Evolutionary conservation across 2,329 filamentous ascomycete genomes (phyloP), one percentile per base, ranked within the genome.

Genomic region (Rhexocercosporidium sp.): DNA sequence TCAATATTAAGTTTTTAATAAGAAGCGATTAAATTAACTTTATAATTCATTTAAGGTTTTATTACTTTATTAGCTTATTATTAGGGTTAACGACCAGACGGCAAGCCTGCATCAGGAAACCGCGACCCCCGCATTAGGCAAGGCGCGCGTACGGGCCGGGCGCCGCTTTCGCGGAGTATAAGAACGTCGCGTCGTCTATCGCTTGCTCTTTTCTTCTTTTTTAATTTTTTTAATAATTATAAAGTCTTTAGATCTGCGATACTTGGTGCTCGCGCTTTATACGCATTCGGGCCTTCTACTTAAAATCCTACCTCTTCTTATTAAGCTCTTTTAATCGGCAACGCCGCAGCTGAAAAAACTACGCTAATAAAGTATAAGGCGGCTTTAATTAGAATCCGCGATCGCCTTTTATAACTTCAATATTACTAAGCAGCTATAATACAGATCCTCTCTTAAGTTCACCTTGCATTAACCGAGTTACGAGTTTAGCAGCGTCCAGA

Each of bases 221-320:
- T 46, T 60, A 1, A 9, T 60, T 27, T 44, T 60, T 60, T 16
- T 7, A 60, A 60, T 20, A 41, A 46, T 39, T 11, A 5, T 1
- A 22, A 3, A 29, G 4, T 18, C 25, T 44, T n/a, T 8, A 25
- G 37, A 1, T 41, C n/a, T 12, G 56, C 34, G 7, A 59, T n/a
- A 34, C 56, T 59, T 34, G 34, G 56, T 41, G 49, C 69, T 66
- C 44, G 44, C n/a, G 4, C 44, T 22, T 70, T 59, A 47, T 44
- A 16, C 14, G 41, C 69, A 37, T 68, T 72, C 63, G 65, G 71
- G 66, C 62, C 66, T 71, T 70, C 53, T 71, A 37, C 66, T 64
- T 66, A 65, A 62, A 60, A n/a, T 44, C 41, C 41, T 44, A 44
- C 41, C 41, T 16, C 41, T 44, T 44, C 14, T 8, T 16, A n/a